Evolutionary conservation across 139 green algal genomes (phyloP), one percentile per base, ranked within the genome.

Genomic region (Chlorella sp.): DNA sequence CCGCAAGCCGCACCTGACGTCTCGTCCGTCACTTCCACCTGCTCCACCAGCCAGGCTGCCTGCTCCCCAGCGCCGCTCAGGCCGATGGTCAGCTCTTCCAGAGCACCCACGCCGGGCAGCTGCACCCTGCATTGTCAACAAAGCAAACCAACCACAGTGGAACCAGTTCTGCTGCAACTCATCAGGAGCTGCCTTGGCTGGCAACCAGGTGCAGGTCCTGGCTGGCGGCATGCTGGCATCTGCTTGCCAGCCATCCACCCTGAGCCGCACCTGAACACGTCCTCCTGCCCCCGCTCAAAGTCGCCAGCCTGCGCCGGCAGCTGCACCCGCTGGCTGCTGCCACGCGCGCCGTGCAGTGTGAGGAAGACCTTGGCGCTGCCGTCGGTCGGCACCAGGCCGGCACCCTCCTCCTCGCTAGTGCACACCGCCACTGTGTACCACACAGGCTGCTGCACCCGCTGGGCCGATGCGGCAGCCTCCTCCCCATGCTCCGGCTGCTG

Each of bases 41-140:
- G 91, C 64, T 94, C 78, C 80, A 94, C 81, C 65, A 95, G 88
- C 93, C 94, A 97, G 26, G 63, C 88, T 3, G 89, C 39, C 2
- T 80, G 76, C 17, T 87, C 20, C 0, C 85, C 88, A 1, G 21
- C 86, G 71, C 83, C 81, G 67, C 94, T 90, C 84, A 96, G 92
- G 1, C 90, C 90, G 28, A 97, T 89, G 0, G 82, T 87, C 71
- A 97, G 81, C 47, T 83, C 79, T 6, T 85, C 76, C 41, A 95
- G 41, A 44, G 78, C 38, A 15, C 94, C 93, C 44, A 96, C 86
- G 63, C 86, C 30, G 1, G 91, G 88, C 69, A 95, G 83, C 55
- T 91, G 56, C 65, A 96, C 84, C 85, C 89, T 93, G 73, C 73
- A 67, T 51, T 51, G n/a, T n/a, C 9, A 51, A 51, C 9, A 6